Percentiles rank a stretch among this genome's conserved stretches.
These are phyloP conservation scores for Phytopythium mirpurense DNA, from an alignment of 352 stramenopile species.

Conservation along the genomic window DNA sequence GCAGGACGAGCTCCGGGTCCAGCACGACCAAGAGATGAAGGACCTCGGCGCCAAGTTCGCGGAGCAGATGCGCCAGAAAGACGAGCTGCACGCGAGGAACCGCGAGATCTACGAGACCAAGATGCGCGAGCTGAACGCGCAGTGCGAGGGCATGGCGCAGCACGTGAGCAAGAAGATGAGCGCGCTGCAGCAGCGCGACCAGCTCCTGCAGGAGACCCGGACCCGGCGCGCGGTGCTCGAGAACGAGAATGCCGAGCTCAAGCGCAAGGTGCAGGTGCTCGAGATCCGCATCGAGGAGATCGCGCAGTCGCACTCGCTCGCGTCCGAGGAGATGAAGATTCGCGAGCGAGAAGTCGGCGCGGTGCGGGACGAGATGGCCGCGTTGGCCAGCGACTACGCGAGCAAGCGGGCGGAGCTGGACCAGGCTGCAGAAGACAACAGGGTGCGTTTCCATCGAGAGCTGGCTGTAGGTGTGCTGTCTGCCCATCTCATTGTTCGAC, in stretches of 20 bases:
- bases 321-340: conserved; percentile 52
- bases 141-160: conserved; percentile 67
- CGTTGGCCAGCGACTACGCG: conserved; percentile 64
- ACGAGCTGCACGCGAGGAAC: conserved; percentile 48
- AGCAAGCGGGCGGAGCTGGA: conserved; percentile 56
- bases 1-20: conserved; percentile 47
- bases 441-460: conserved; percentile 16
- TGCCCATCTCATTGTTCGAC: no score
- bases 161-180: conserved; percentile 75
- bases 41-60: conserved; percentile 48
- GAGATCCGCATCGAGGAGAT: conserved; percentile 77
- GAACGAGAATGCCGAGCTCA: conserved; percentile 73
- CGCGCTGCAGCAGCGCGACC: conserved; percentile 60
- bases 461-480: no score
- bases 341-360: conserved; percentile 51
- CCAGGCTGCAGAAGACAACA: conserved; percentile 39
- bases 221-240: conserved; percentile 47
- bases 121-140: conserved; percentile 45
- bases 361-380: conserved; percentile 57
- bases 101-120: conserved; percentile 62
- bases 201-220: conserved; percentile 61
- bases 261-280: conserved; percentile 71
- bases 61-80: conserved; percentile 66
- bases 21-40: conserved; percentile 67
- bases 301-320: conserved; percentile 51